Evolutionary conservation across 768 basidiomycete species (phyloP).

Genomic region (Psilocybe tampanensis): DNA sequence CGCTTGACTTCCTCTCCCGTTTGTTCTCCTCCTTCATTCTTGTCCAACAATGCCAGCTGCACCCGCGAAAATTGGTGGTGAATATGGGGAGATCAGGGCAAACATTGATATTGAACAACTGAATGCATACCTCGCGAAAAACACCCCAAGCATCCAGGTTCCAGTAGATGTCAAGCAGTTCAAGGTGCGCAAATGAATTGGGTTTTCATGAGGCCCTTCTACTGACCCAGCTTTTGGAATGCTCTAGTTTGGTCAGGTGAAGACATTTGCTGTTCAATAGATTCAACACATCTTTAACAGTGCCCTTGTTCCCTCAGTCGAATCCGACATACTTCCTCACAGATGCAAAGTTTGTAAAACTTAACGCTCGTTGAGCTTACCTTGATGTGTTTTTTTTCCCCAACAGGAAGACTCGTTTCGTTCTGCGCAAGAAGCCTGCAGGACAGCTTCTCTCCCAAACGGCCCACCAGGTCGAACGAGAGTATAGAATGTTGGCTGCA

Average conservation of each 20-base stretch:
- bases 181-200: conserved; percentile 54
- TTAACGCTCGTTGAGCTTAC: neutral
- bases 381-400: neutral
- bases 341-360: conserved; percentile 58
- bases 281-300: neutral
- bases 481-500: conserved; percentile 80
- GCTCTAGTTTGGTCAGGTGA: conserved; percentile 83
- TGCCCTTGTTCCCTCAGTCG: conserved; percentile 51
- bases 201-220: neutral
- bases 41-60: conserved; percentile 22
- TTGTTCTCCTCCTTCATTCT: conserved; percentile 2
- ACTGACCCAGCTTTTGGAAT: neutral
- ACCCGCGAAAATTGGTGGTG: conserved; percentile 63
- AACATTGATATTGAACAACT: conserved; percentile 65
- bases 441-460: conserved; percentile 87
- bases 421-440: conserved; percentile 91
- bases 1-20: neutral
- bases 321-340: conserved; percentile 97
- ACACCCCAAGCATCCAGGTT: conserved; percentile 55
- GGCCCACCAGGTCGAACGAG: conserved; percentile 94
- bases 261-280: conserved; percentile 13
- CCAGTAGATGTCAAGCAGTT: conserved; percentile 90
- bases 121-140: conserved; percentile 62
- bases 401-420: conserved; percentile 61
- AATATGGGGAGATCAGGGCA: conserved; percentile 75